A percentile compares a stretch with the other conserved stretches of the same genome.
Evolutionary conservation across 352 stramenopile species (phyloP).

Genomic region (Phytophthora syringae): DNA sequence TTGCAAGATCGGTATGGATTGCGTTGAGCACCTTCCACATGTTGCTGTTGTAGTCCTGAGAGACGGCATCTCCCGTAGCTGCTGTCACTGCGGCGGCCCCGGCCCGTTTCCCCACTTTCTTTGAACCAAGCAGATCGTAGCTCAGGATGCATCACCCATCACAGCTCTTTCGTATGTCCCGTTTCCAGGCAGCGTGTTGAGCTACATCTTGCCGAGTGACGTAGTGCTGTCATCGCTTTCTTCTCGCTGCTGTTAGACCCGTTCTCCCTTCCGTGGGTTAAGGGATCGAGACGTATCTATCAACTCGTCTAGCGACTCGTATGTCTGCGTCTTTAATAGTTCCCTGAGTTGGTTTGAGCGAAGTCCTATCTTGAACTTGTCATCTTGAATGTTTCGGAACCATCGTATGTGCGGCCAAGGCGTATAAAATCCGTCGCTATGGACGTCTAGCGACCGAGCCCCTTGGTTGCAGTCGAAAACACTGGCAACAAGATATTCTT

Average conservation of each 20-base stretch:
- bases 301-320: slow-evolving; percentile 5
- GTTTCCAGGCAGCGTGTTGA: background rate
- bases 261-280: background rate
- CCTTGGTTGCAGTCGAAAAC: slow-evolving; percentile 18
- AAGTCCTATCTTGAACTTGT: slow-evolving; percentile 16
- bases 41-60: background rate
- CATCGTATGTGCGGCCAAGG: slow-evolving; percentile 15
- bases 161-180: background rate
- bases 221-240: background rate
- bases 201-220: background rate
- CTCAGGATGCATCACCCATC: background rate
- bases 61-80: background rate
- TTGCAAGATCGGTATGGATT: background rate
- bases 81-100: background rate
- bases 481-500: slow-evolving; percentile 5
- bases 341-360: slow-evolving; percentile 11
- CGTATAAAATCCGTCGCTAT: slow-evolving; percentile 15
- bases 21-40: background rate
- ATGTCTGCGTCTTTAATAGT: slow-evolving; percentile 6
- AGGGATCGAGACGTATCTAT: background rate
- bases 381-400: slow-evolving; percentile 18
- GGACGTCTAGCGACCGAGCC: background rate
- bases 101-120: background rate
- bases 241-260: background rate
- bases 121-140: background rate